Percentiles rank a stretch among this genome's conserved stretches.
phyloP scores from a whole-genome alignment of 805 yeast genomes.

The Candida schatavii region DNA sequence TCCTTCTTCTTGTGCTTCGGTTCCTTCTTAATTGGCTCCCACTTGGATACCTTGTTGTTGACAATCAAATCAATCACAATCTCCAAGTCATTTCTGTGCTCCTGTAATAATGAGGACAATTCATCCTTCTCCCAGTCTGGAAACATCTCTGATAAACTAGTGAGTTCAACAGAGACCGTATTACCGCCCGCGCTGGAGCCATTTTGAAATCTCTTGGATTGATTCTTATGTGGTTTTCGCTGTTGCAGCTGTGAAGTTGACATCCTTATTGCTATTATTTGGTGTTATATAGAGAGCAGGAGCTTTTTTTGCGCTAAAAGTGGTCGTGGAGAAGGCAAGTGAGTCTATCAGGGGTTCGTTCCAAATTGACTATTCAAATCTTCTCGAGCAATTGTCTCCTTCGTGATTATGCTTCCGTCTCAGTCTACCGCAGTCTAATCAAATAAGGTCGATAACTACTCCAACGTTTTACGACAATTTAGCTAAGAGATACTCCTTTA shows the following conservation, averaged over 20 bases:
- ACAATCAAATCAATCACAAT: conserved; percentile 83
- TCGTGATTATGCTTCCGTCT: neutral
- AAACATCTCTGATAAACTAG: conserved; percentile 78
- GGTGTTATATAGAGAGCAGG: too few relatives aligned
- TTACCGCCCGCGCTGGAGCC: conserved; percentile 15
- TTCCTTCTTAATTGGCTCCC: conserved; percentile 90
- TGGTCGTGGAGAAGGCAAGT: too few relatives aligned
- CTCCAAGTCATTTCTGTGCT: conserved; percentile 70
- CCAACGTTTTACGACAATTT: neutral
- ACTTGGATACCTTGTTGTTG: conserved; percentile 83
- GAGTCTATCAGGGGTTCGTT: too few relatives aligned
- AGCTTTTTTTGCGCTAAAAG: too few relatives aligned
- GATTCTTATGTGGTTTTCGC: conserved; percentile 45
- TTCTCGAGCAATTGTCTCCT: neutral
- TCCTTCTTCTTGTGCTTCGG: conserved; percentile 46
- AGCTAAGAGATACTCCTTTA: neutral
- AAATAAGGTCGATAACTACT: neutral
- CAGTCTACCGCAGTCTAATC: neutral
- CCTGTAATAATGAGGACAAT: conserved; percentile 69
- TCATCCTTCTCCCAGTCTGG: conserved; percentile 94
- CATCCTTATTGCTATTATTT: conserved; percentile 17
- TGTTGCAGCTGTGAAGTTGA: conserved; percentile 22
- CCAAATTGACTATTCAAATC: too few relatives aligned
- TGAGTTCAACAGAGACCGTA: conserved; percentile 28
- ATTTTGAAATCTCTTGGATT: conserved; percentile 42